Evolutionary conservation across 352 stramenopile genomes (phyloP).

Genomic region (Peronospora belbahrii): DNA sequence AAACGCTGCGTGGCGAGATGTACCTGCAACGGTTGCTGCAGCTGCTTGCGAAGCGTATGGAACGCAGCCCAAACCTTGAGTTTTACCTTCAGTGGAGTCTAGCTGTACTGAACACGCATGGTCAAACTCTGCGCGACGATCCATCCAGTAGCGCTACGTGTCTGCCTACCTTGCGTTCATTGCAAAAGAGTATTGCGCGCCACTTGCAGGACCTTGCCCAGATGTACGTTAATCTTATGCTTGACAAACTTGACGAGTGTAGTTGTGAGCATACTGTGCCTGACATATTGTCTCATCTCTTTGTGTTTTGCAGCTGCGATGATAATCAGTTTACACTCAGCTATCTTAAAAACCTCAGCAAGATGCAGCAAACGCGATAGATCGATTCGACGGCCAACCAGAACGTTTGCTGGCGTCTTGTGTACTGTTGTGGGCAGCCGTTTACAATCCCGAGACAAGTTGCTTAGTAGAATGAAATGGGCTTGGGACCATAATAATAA

Average conservation of each 20-base stretch:
- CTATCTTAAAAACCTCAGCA: constrained; percentile 70
- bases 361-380: constrained; percentile 40
- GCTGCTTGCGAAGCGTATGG: constrained; percentile 90
- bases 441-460: neutral
- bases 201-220: constrained; percentile 82
- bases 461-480: constrained; percentile 1
- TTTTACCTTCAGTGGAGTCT: constrained; percentile 96
- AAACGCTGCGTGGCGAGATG: constrained; percentile 78
- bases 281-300: constrained; percentile 9
- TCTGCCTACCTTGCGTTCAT: constrained; percentile 69
- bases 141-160: constrained; percentile 52
- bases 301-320: constrained; percentile 53
- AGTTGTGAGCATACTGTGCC: neutral
- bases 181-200: constrained; percentile 82
- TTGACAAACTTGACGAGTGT: constrained; percentile 1
- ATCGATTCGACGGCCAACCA: constrained; percentile 20
- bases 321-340: constrained; percentile 87
- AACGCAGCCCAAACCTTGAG: constrained; percentile 92
- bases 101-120: constrained; percentile 91
- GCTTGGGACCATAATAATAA: constrained; percentile 33
- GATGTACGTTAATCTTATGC: constrained; percentile 50
- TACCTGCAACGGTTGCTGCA: constrained; percentile 91
- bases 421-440: neutral
- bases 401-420: constrained; percentile 14
- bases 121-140: constrained; percentile 75